Conservation (phyloP, 345 rosid species). For the Eucalyptus sp. region DNA sequence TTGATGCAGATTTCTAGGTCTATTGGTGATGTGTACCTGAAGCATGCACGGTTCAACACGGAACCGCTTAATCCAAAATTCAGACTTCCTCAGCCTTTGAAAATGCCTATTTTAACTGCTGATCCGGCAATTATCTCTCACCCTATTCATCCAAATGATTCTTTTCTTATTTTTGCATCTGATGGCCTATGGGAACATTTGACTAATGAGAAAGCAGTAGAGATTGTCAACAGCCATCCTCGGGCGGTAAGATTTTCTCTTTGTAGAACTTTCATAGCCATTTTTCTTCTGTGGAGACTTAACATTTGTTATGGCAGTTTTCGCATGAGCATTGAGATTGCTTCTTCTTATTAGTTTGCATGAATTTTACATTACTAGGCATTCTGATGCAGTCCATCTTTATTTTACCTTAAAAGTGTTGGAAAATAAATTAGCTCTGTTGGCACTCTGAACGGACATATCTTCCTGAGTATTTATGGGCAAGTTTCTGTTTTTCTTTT, state of each 20-base stretch:
- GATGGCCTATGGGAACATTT: constrained; percentile 97
- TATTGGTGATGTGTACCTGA: constrained; percentile 83
- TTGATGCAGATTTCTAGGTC: constrained; percentile 72
- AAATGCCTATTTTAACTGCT: constrained; percentile 67
- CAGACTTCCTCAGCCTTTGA: constrained; percentile 69
- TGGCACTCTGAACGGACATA: background rate
- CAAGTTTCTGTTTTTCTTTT: background rate
- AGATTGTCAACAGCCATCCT: constrained; percentile 71
- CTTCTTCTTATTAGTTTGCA: background rate
- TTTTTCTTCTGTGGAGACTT: background rate
- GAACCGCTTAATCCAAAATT: constrained; percentile 60
- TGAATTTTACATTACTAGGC: background rate
- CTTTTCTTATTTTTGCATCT: constrained; percentile 88
- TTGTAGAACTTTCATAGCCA: background rate
- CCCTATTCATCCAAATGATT: constrained; percentile 69
- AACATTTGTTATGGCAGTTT: background rate
- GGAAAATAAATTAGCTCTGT: background rate
- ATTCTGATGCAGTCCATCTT: background rate
- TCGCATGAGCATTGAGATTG: background rate
- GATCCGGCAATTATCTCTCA: constrained; percentile 54
- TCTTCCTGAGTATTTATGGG: background rate
- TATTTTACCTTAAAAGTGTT: background rate
- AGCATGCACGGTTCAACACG: constrained; percentile 46
- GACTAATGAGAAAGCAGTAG: constrained; percentile 80
- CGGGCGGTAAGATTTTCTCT: constrained; percentile 40